Evolutionary conservation across 495 filamentous ascomycete species (phyloP), one percentile per base, ranked within the genome.

Genomic region (Annulohypoxylon moriforme): DNA sequence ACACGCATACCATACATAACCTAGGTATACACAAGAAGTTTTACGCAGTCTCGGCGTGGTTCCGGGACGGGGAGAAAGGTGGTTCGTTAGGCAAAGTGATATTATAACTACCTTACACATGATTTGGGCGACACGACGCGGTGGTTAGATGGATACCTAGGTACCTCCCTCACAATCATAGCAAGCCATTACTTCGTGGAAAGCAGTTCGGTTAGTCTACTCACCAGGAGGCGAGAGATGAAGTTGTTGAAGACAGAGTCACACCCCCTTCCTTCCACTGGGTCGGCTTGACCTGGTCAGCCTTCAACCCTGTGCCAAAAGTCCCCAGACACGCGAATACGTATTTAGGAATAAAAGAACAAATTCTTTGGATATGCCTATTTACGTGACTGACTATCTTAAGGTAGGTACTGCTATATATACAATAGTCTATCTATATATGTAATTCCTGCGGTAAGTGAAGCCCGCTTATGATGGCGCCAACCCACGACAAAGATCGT

Each of bases 1-100:
- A 71, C 42, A 58, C 42, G 40, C 14, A 63, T n/a, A 57, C 18
- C 38, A 69, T 58, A 38, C 59, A 63, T 60, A 69, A 69, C 22
- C 11, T n/a, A 40, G 11, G 14, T 40, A 40, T n/a, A n/a, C 36
- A 40, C 36, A 36, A 36, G 34, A 7, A 27, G 27, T 18, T 16
- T 16, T 57, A 56, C 36, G 66, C 29, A 20, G 20, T 62, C 27
- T 40, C 58, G 56, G 57, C 22, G 34, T 50, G 53, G 44, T 25
- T 47, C 44, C 36, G 18, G 46, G 61, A 53, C 13, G 24, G 27
- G 25, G 5, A 10, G 34, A 13, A 33, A n/a, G 44, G 18, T 29
- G 24, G 44, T 14, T 22, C 16, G 18, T 20, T 20, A 61, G 68
- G 57, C 49, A 62, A 50, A 18, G 40, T 44, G 40, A 44, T n/a